Base-by-base conservation (phyloP, 169 alveolate species). In the Plasmodium yoelii region DNA sequence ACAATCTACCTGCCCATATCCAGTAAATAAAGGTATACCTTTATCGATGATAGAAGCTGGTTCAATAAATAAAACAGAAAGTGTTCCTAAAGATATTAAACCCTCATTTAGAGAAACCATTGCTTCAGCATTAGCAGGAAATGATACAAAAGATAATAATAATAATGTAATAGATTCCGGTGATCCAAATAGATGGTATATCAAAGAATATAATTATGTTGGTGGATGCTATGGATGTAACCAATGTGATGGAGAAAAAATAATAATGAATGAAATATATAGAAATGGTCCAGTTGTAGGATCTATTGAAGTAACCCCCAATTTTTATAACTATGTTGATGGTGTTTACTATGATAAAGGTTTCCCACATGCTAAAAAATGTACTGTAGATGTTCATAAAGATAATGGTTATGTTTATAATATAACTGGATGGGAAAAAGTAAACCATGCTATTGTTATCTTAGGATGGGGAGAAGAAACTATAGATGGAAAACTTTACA, bases 401-500 rank as follows among this genome's bases (percentile, higher is more conserved):
- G 39, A 59, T 46, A 24, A 8, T 0, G 42, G 42, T 8, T 55
- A 4, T 24, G 77, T 68, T 12, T 77, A 63, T 56, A 77, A 77
- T 56, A 22, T 82, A 15, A 82, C 90, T 1, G 90, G 98, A 8
- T 96, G 98, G 98, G 98, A 96, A 56, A 94, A 93, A 90, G 96
- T 97, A 4, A 94, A 95, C 49, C 98, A 96, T 69, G 98, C 98
- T 1, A 94, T 96, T 22, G 95, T 94, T n/a, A 46, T 96, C 12
- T 95, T 96, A 9, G 98, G 98, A 4, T 96, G 98, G 98, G 98
- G 98, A 26, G 97, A 96, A 56, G 90, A 92, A 69, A 89, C 49
- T 19, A 74, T 82, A 6, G 63, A 73, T 59, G 95, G 93, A 15
- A 87, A 73, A 28, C 39, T 60, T 26, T 73, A 87, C 63, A 96